Conservation (phyloP, 495 filamentous ascomycete genomes). For the Neurospora sp. region DNA sequence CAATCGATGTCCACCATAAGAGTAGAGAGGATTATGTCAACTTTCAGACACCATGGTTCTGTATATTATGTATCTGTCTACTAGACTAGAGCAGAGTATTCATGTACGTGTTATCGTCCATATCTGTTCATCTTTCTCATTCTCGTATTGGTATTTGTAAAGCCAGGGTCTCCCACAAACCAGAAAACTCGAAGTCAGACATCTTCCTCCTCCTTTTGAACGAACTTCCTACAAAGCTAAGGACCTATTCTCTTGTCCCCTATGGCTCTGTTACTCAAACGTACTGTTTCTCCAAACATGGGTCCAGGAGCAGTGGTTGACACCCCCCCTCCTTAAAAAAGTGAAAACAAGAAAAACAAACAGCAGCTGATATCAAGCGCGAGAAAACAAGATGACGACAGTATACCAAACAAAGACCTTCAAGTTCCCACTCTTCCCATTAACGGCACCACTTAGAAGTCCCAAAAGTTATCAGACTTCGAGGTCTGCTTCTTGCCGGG, state of each 20-base stretch:
- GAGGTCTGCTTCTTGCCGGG: conserved; percentile 26
- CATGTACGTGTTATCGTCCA: background rate
- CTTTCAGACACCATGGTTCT: background rate
- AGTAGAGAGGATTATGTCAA: too few species aligned
- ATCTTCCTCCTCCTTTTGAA: background rate
- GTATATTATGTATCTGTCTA: background rate
- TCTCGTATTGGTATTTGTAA: background rate
- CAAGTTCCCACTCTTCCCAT: background rate
- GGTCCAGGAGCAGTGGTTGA: background rate
- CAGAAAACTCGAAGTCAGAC: background rate
- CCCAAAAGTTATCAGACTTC: conserved; percentile 40
- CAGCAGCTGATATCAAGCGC: background rate
- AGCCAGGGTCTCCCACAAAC: background rate
- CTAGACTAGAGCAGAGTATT: background rate
- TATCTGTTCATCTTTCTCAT: background rate
- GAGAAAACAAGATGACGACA: background rate
- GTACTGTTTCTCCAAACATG: background rate
- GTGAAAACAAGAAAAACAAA: background rate
- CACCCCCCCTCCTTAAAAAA: background rate
- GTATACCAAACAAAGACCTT: background rate
- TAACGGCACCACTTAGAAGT: conserved; percentile 31
- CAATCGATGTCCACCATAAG: too few species aligned
- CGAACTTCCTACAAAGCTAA: background rate
- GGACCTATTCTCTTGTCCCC: background rate
- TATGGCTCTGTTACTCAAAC: background rate